Percentiles rank a stretch among this genome's conserved stretches.
phyloP scores from a whole-genome alignment of 306 rosid genomes.

The Datisca glomerata region DNA sequence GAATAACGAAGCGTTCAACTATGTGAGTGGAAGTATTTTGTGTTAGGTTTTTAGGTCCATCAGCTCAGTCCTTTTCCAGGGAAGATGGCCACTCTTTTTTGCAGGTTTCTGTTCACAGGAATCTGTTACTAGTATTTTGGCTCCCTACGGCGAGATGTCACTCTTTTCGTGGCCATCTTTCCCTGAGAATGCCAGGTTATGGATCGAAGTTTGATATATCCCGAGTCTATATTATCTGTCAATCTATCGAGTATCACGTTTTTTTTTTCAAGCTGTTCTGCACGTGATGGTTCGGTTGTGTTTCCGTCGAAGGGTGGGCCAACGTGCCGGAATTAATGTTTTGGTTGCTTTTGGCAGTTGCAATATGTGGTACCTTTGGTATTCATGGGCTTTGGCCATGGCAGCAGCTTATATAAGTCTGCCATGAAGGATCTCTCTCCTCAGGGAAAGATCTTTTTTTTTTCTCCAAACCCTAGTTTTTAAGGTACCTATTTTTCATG shows the following conservation, averaged over 20 bases:
- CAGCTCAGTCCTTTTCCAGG: slow-evolving; percentile 59
- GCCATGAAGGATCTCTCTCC: slow-evolving; percentile 34
- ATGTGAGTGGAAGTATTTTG: too few relatives aligned
- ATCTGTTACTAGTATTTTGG: slow-evolving; percentile 46
- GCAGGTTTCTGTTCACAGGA: slow-evolving; percentile 49
- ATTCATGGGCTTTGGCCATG: slow-evolving; percentile 66
- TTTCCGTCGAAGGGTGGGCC: slow-evolving; percentile 41
- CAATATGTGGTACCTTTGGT: slow-evolving; percentile 32
- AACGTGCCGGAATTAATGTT: slow-evolving; percentile 14
- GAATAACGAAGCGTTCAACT: too few relatives aligned
- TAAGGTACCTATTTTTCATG: slow-evolving; percentile 35
- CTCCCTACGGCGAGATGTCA: slow-evolving; percentile 22
- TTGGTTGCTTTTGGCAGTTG: slow-evolving; percentile 44
- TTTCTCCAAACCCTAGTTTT: slow-evolving; percentile 38
- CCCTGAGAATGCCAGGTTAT: slow-evolving; percentile 31
- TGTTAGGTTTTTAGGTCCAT: slow-evolving; percentile 78
- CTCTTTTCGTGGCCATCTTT: slow-evolving; percentile 32
- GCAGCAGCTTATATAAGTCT: slow-evolving; percentile 36
- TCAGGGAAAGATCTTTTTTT: slow-evolving; percentile 43
- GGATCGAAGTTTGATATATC: slow-evolving; percentile 16
- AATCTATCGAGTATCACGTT: slow-evolving; percentile 37
- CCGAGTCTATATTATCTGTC: slow-evolving; percentile 23
- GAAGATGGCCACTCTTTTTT: slow-evolving; percentile 44
- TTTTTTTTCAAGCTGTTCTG: slow-evolving; percentile 17
- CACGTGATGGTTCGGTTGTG: slow-evolving; percentile 45